Evolutionary conservation across 495 filamentous ascomycete species (phyloP), one percentile per base, ranked within the genome.

Genomic region (Tricharina praecox): DNA sequence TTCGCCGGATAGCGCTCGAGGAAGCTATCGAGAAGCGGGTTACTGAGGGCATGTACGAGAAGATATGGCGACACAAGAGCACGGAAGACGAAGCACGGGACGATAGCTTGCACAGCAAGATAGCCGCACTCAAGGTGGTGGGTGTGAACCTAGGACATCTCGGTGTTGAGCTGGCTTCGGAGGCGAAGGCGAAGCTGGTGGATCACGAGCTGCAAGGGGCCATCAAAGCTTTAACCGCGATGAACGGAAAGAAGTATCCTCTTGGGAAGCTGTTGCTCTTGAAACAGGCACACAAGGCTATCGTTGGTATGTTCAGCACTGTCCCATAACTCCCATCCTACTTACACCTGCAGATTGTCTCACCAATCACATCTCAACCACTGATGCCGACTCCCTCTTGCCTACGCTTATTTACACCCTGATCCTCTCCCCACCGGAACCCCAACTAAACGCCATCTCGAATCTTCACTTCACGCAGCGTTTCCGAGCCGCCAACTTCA

Each of bases 61-160:
- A 79, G 37, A 77, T 96, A 57, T 99, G 84, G 75, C 76, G 87
- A 33, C 90, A 99, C 61, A 77, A 79, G 44, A 90, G 71, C 55
- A 93, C 88, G 1, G 72, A 96, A 61, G 90, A 99, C 62, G 90
- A 96, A 60, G 86, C 88, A 5, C 72, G 88, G 53, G 90, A 99
- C 61, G 86, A 93, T 55, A 96, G 92, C 58, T 67, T 99, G 48
- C 77, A 90, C 23, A 96, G 92, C 2, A 87, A 93, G 53, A 95
- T 85, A 4, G 92, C 90, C 18, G 87, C 90, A 0, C 67, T 99
- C 37, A 72, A 81, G 20, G 70, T 99, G 16, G 83, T 96, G 2
- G 90, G 86, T 7, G 93, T 96, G 55, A 81, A 85, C 21, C 64
- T 90, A 50, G 77, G 71, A 40, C 92, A 99, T 57, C 68, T 99